phyloP scores from a whole-genome alignment of 2,329 filamentous ascomycete genomes.

The Cylindrodendrum hubeiense region DNA sequence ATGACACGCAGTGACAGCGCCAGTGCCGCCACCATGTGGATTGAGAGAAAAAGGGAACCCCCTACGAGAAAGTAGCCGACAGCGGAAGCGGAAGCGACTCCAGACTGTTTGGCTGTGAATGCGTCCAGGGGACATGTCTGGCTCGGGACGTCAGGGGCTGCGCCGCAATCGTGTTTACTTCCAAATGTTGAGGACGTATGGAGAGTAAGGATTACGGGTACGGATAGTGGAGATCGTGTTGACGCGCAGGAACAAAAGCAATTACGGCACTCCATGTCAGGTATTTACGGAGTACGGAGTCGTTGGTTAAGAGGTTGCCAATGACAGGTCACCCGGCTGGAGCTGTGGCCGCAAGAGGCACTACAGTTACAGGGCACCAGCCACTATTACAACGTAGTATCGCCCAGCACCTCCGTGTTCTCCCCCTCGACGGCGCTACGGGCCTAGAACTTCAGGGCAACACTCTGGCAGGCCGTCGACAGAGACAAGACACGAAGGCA shows the following conservation, averaged over 20 bases:
- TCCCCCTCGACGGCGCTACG: not conserved
- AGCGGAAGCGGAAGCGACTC: no score
- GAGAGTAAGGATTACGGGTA: no score
- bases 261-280: not conserved
- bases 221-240: not conserved
- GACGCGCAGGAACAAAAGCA: not conserved
- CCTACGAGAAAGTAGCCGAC: no score
- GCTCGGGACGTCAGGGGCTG: no score
- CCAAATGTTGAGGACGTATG: no score
- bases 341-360: not conserved
- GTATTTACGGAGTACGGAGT: not conserved
- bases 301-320: not conserved
- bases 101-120: no score
- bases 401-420: not conserved
- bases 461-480: not conserved
- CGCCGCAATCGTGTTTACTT: no score
- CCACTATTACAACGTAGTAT: not conserved
- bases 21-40: conserved; percentile 1
- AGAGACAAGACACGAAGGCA: not conserved
- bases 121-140: no score
- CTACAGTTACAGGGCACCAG: not conserved
- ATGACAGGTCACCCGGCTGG: not conserved
- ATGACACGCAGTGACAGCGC: conserved; percentile 9
- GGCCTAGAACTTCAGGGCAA: not conserved
- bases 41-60: not conserved